Base-by-base conservation (phyloP, 1,284 basidiomycete genomes). In the Sporisorium sorghi region DNA sequence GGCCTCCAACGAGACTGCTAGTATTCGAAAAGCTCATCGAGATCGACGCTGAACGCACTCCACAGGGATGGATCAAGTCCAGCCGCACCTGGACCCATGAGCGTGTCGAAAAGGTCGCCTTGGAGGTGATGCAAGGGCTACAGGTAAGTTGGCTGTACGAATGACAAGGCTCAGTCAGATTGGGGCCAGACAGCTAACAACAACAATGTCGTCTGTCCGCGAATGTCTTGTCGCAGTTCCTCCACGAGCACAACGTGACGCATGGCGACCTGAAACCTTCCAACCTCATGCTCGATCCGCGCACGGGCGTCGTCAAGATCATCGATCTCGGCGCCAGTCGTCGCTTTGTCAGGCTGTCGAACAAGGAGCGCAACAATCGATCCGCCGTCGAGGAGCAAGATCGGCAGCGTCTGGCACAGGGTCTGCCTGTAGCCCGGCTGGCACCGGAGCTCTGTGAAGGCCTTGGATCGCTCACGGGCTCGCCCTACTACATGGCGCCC, bases 211-310 rank as follows among this genome's bases (percentile, higher is more conserved):
- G 5, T 10, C 10, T 23, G 14, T 19, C 6, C 32, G 21, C 32
- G n/a, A 23, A 26, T 12, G 9, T n/a, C 30, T n/a, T 10, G 21
- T n/a, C 15, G 24, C 47, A 65, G 59, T 76, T 77, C 40, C 54
- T 77, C 3, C 76, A 78, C 67, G 56, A 62, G 24, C 77, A 80
- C 62, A 63, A 65, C 30, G 68, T 80, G 26, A 78, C 73, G 37
- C 79, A 80, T 59, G 75, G 77, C 40, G 79, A 80, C 44, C 50
- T 80, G 44, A 80, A 80, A 47, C 79, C 79, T 3, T 75, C 77
- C 37, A 80, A 80, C 49, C 54, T 80, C 24, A 80, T 80, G 79
- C 62, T 74, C 2, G 76, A 78, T 46, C 68, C 79, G 11, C 67
- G 69, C 44, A 77, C 75, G 1, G 77, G 75, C 23, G 57, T 60